Base-by-base conservation (phyloP, 768 basidiomycete species). In the Suillus plorans region DNA sequence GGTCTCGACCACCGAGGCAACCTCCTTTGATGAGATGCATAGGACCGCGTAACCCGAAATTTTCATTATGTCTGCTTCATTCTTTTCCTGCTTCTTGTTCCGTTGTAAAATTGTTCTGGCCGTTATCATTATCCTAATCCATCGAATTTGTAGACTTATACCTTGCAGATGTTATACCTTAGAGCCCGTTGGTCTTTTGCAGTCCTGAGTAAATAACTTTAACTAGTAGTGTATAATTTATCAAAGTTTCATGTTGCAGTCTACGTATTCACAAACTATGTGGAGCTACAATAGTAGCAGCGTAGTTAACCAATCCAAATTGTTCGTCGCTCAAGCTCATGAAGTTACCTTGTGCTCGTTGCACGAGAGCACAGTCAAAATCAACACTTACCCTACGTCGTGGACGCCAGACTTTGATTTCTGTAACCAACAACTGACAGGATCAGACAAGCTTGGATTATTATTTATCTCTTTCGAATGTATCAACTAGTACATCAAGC, bases 1-100 rank as follows among this genome's bases (percentile, higher is more conserved):
- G 73, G 73, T n/a, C 62, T 74, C 28, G 71, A 74, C 52, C 56
- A 58, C 18, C 63, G 70, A 41, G 73, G 73, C n/a, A 66, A 66
- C 50, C 55, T 64, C 20, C 63, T 66, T 13, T 59, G 36, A 47
- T 42, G 41, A 45, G 28, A 41, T 14, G 22, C 12, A 63, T 20
- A n/a, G n/a, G 39, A 28, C 62, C 37, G 3, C 9, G 2, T 9
- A 14, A 25, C 25, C 42, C 61, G 6, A 37, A 16, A 22, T 0
- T 7, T 56, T 56, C 28, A 31, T 60, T 34, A n/a, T 52, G 34
- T 52, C 8, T 61, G 34, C 61, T 61, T 52, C 49, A n/a, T 31
- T 61, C 61, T 36, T 57, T 59, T 59, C 20, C 16, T 57, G 37
- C 36, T 56, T 34, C 37, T 50, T 1, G 13, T 5, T 20, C 55